Base-by-base conservation (phyloP, 768 basidiomycete genomes). In the Clavulina sp. region DNA sequence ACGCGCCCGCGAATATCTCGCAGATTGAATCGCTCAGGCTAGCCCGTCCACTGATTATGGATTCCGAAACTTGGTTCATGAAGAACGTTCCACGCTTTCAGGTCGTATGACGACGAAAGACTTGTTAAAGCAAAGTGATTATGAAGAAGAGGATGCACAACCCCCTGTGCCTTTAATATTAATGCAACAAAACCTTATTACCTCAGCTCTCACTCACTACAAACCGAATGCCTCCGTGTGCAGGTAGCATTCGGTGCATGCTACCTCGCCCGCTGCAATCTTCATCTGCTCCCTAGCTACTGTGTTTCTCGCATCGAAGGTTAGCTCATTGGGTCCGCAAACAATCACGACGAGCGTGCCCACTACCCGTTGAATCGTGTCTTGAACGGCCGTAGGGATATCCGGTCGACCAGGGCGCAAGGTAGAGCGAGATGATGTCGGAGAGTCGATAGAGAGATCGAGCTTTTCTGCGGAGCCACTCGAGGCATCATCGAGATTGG, bases 271-370 rank as follows among this genome's bases (percentile, higher is more conserved):
- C 41, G 62, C 56, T 16, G 57, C 53, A 48, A 68, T 63, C n/a
- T 56, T 55, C 24, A 64, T 53, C 57, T 67, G 58, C 21, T 60
- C 55, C 47, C 62, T 58, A 7, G 62, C 59, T 2, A 65, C 62
- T 23, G 65, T 62, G 54, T 66, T 60, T 38, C 66, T 59, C 23
- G 65, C 62, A 49, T 65, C 62, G 56, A 62, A 60, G 31, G 61
- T 33, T 52, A 66, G 61, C 18, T 57, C 52, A 30, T 60, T 53
- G 4, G 65, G 63, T 5, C 66, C 62, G 54, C 66, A 65, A 23
- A 60, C 62, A 65, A 55, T 13, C 41, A 43, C 50, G 29, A 36
- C n/a, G 1, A 48, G 53, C 48, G 40, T 56, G 34, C 30, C 29
- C 54, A 21, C 48, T 36, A 36, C n/a, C 28, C 6, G 16, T 49